Evolutionary conservation across 164 flowering plant species (phyloP), one percentile per base, ranked within the genome.

Genomic region (Dillenia turbinata): DNA sequence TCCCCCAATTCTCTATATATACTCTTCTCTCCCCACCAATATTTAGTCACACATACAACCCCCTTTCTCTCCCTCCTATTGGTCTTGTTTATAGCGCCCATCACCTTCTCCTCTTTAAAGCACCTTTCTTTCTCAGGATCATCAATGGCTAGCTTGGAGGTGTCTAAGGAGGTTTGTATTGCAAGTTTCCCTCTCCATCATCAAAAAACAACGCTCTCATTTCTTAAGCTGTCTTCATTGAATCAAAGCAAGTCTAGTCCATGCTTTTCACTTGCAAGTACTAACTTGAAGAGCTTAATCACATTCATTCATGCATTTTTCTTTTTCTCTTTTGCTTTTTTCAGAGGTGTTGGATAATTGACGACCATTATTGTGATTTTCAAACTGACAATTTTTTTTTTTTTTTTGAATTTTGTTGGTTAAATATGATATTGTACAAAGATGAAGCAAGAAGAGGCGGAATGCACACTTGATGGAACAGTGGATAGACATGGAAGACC

Each of bases 401-500:
- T 22, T 19, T 52, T 19, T 49, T 52, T 40, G 46, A 12, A n/a
- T 16, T 0, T 15, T n/a, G 16, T 15, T 56, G 47, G 59, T 62
- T 50, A 57, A 58, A 19, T 19, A 19, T 19, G 22, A n/a, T n/a
- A n/a, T n/a, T n/a, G n/a, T 40, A 47, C 14, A 44, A 68, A 56
- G 24, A 52, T 53, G 54, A 66, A 48, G 44, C 49, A 67, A 43
- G 79, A 70, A 5, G 76, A 74, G 45, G 79, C 70, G 26, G 77
- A 65, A n/a, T 76, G 62, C 69, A 91, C 97, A 14, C 81, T 77
- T 43, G 99, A 94, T 74, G 96, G 99, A 19, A 77, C 83, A 12
- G 89, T 88, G 3, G 92, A 94, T 68, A 66, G 78, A 56, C 77
- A 75, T 54, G 97, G 97, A n/a, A 74, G 69, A 1, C 96, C 90